Evolutionary conservation across 352 stramenopile genomes (phyloP).

Genomic region (Phytophthora cactorum): DNA sequence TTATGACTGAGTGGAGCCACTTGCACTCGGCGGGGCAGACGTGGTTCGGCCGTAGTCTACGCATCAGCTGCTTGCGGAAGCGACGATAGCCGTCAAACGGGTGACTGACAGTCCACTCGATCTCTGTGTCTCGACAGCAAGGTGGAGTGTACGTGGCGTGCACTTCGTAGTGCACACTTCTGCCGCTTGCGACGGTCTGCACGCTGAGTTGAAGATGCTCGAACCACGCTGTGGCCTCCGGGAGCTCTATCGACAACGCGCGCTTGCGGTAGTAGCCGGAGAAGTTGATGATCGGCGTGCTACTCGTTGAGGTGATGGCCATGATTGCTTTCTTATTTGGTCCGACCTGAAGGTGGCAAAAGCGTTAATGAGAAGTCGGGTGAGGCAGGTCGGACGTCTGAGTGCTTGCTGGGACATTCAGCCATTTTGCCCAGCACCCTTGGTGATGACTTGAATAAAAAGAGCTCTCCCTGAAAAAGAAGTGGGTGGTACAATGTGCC

Average conservation of each 20-base stretch:
- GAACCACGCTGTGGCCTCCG: constrained; percentile 39
- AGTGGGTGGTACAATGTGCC: neutral
- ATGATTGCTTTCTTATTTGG: constrained; percentile 10
- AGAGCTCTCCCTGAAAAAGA: neutral
- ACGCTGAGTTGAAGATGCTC: constrained; percentile 37
- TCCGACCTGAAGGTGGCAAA: constrained; percentile 19
- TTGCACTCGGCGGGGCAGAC: constrained; percentile 41
- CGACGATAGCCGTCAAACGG: constrained; percentile 50
- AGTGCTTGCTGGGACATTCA: neutral
- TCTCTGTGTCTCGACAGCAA: constrained; percentile 14
- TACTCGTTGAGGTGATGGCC: constrained; percentile 19
- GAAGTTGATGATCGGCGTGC: constrained; percentile 37
- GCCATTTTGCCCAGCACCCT: neutral
- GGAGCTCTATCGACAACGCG: constrained; percentile 36
- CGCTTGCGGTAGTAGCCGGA: constrained; percentile 36
- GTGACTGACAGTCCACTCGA: constrained; percentile 35
- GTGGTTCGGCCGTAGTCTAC: constrained; percentile 28
- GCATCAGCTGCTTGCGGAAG: constrained; percentile 48
- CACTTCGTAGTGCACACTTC: constrained; percentile 36
- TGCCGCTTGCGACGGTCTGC: constrained; percentile 9
- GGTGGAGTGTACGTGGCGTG: constrained; percentile 31
- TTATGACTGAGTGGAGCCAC: constrained; percentile 43
- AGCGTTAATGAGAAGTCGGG: constrained; percentile 14
- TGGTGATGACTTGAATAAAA: neutral
- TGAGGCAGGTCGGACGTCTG: neutral